Evolutionary conservation across 805 yeast genomes (phyloP).

Genomic region (Zygosaccharomyces pseudorouxii): DNA sequence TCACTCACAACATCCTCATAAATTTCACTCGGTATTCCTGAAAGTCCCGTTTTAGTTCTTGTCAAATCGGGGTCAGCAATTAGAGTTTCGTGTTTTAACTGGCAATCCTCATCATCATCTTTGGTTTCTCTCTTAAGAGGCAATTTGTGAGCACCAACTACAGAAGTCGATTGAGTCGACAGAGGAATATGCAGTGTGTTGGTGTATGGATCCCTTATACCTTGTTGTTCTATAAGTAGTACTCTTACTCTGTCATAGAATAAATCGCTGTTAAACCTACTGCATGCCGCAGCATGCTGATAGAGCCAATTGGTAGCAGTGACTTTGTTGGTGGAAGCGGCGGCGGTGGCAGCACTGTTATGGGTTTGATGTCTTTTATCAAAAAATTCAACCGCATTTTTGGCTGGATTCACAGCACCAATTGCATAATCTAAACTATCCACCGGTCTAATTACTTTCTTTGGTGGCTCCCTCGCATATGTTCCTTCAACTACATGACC

Average conservation of each 20-base stretch:
- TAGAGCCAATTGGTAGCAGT: constrained; percentile 78
- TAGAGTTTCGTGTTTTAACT: constrained; percentile 46
- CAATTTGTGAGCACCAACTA: constrained; percentile 27
- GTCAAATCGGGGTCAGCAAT: constrained; percentile 44
- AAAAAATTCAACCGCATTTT: constrained; percentile 39
- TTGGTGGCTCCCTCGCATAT: constrained; percentile 30
- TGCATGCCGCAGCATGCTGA: constrained; percentile 75
- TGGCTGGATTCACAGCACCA: constrained; percentile 29
- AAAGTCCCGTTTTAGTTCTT: constrained; percentile 57
- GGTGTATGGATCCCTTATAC: constrained; percentile 75
- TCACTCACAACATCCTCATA: constrained; percentile 56
- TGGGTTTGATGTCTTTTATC: constrained; percentile 29
- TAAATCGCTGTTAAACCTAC: constrained; percentile 63
- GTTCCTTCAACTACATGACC: constrained; percentile 67
- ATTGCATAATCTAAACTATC: constrained; percentile 16
- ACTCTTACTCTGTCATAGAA: constrained; percentile 52
- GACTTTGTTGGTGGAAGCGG: constrained; percentile 32
- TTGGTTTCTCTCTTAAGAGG: constrained; percentile 24
- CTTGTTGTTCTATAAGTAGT: constrained; percentile 43
- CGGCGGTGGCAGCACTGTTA: constrained; percentile 35
- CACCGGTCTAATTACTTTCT: constrained; percentile 12
- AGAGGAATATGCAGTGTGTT: constrained; percentile 73
- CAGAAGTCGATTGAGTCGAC: constrained; percentile 64
- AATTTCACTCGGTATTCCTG: constrained; percentile 51
- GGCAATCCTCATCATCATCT: constrained; percentile 25